phyloP scores from a whole-genome alignment of 352 stramenopile species.

The Globisporangium mamillatum region DNA sequence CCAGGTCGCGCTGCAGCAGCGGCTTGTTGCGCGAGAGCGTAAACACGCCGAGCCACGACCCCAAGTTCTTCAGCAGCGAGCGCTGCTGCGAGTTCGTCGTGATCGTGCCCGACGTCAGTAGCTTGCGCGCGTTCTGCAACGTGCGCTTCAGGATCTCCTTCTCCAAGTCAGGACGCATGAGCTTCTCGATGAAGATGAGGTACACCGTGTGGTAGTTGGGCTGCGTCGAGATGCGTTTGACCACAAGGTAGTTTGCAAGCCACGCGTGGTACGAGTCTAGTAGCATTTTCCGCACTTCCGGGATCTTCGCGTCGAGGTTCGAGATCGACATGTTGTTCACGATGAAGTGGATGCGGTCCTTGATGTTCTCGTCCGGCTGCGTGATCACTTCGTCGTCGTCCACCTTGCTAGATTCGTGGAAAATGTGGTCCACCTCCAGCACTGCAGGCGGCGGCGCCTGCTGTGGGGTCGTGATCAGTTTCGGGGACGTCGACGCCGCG shows the following conservation, averaged over 20 bases:
- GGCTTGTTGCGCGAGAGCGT: conserved; percentile 97
- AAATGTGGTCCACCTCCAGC: conserved; percentile 82
- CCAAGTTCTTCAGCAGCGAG: conserved; percentile 98
- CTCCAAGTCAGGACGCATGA: conserved; percentile 92
- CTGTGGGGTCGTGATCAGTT: conserved; percentile 34
- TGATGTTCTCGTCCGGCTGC: conserved; percentile 81
- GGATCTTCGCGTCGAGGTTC: conserved; percentile 97
- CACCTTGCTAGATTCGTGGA: conserved; percentile 60
- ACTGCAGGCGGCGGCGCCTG: conserved; percentile 46
- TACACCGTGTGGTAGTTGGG: conserved; percentile 99
- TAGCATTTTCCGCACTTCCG: conserved; percentile 94
- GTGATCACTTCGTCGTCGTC: conserved; percentile 61
- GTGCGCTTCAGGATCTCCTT: conserved; percentile 94
- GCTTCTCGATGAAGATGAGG: conserved; percentile 96
- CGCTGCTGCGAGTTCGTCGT: conserved; percentile 97
- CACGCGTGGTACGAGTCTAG: conserved; percentile 93
- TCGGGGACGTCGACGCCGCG: conserved; percentile 36
- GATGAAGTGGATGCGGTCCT: conserved; percentile 98
- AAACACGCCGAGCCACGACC: conserved; percentile 98
- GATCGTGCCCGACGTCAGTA: conserved; percentile 97
- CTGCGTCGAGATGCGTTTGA: conserved; percentile 98
- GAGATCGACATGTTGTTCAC: conserved; percentile 99
- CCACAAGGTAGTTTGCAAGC: conserved; percentile 99
- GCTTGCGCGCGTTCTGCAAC: conserved; percentile 94
- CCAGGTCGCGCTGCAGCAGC: conserved; percentile 96